Evolutionary conservation across 139 green algal genomes (phyloP), one percentile per base, ranked within the genome.

Genomic region (Picochlorum sp.): DNA sequence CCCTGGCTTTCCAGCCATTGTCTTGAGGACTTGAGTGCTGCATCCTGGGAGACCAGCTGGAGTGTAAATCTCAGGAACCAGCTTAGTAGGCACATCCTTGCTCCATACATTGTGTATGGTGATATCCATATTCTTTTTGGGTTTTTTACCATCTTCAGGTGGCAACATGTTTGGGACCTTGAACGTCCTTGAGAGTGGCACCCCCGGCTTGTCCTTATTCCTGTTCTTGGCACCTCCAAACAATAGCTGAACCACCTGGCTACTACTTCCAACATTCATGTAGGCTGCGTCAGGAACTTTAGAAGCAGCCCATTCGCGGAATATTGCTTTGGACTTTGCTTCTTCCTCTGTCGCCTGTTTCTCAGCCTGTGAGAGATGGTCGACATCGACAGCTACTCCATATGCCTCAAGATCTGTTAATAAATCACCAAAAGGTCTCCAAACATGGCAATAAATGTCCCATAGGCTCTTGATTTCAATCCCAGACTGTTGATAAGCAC

Each of bases 331-430:
- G 2, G 85, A 83, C 13, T 75, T 62, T 57, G 69, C 50, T 61
- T 81, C 70, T 63, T 95, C 84, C 3, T 52, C 44, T 45, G 79
- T 44, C 1, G 85, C 85, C 34, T 67, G 65, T 52, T 63, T 41
- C 68, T 87, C 34, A 26, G 75, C 84, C 44, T 64, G 63, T 13
- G 37, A 45, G 38, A 90, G 67, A 63, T 90, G 80, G 21, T 58
- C 72, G 57, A 70, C 62, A 70, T 85, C 67, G 18, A 85, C 77
- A 20, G 74, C 61, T 60, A 94, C 71, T 51, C 87, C 83, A 26
- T 68, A 67, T n/a, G 66, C 54, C 77, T 98, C 93, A 90, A 98
- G 95, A 62, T 92, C 80, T 1, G 89, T 96, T 45, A 98, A 81
- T 62, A 98, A 71, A 62, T 87, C 77, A 4, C 92, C 93, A 83